Base-by-base conservation (phyloP, 257 asterid genomes). In the Nicotiana knightiana region DNA sequence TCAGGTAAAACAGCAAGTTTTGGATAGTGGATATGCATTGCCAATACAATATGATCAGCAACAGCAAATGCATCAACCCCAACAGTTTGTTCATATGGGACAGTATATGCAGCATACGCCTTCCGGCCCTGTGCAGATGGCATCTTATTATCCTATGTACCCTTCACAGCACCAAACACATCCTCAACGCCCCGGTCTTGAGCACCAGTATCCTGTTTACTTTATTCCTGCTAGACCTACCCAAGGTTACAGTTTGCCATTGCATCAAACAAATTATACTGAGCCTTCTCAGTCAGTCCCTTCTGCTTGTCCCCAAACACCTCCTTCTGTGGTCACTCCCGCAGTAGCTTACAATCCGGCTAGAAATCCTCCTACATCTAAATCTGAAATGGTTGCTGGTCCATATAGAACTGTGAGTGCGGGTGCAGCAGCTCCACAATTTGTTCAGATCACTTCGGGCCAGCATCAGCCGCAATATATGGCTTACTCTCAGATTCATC, bases 101-200 rank as follows among this genome's bases (percentile, higher is more conserved):
- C 99, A 93, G 58, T 93, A 89, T 82, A 85, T 92, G 18, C 89
- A 81, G 28, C 88, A 85, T 77, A 85, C 85, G 26, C 95, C 97
- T 18, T 87, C 93, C 0, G 95, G 96, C 30, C 87, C 91, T 37
- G 81, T 90, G 78, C 97, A 94, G 0, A 71, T 90, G 9, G 32
- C 88, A 0, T 82, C 93, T 10, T 93, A 92, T 81, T 92, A 93
- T 87, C 89, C 91, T 30, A 55, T 93, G n/a, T 93, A 93, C 75
- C 93, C 94, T 58, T 82, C 96, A 71, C 98, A 93, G 82, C 99
- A 90, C 59, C 93, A 84, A 83, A 86, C 86, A 53, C 88, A 83
- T 82, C 83, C 87, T 21, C 94, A 88, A 76, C 88, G 3, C 35
- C 35, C 88, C 1, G 66, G 81, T 30, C 82, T 86, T 48, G 92